Percentiles rank a stretch among this genome's conserved stretches.
Conservation (phyloP, 2,329 filamentous ascomycete species). For the Fusarium lateritium region DNA sequence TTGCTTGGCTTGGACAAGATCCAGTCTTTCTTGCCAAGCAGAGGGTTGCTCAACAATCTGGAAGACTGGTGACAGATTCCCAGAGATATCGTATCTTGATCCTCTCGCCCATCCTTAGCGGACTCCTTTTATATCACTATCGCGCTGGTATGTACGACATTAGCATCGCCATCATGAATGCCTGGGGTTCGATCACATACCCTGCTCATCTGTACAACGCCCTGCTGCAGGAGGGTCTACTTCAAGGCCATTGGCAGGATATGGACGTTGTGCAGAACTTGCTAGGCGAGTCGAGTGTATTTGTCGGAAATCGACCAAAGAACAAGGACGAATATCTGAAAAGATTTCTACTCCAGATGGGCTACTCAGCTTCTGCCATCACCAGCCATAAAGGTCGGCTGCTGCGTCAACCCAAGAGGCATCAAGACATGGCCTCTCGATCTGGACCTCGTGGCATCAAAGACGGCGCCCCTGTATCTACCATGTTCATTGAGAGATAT, state of each 20-base stretch:
- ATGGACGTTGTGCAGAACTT: conserved; percentile 55
- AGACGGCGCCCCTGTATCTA: conserved; percentile 50
- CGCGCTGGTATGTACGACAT: conserved; percentile 49
- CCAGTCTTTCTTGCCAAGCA: conserved; percentile 9
- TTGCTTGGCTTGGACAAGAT: conserved; percentile 11
- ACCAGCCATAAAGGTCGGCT: not conserved
- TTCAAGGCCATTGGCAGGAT: conserved; percentile 55
- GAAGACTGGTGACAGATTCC: conserved; percentile 21
- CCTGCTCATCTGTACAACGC: conserved; percentile 61
- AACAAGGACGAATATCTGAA: conserved; percentile 54
- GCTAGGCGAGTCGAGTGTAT: conserved; percentile 54
- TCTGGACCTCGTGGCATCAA: conserved; percentile 49
- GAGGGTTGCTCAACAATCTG: conserved; percentile 1
- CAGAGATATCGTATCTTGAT: conserved; percentile 49
- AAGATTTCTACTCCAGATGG: conserved; percentile 57
- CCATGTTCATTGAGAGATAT: conserved; percentile 57
- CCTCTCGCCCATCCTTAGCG: conserved; percentile 57
- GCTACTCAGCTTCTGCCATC: conserved; percentile 49
- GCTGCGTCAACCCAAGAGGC: not conserved
- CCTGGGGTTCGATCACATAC: conserved; percentile 58
- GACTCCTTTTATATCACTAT: conserved; percentile 56
- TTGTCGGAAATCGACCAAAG: conserved; percentile 55
- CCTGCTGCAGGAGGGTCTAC: conserved; percentile 48
- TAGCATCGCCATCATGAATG: conserved; percentile 53
- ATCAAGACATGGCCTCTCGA: conserved; percentile 38